phyloP scores from a whole-genome alignment of 2,329 filamentous ascomycete species.

The Aspergillus ochraceus region DNA sequence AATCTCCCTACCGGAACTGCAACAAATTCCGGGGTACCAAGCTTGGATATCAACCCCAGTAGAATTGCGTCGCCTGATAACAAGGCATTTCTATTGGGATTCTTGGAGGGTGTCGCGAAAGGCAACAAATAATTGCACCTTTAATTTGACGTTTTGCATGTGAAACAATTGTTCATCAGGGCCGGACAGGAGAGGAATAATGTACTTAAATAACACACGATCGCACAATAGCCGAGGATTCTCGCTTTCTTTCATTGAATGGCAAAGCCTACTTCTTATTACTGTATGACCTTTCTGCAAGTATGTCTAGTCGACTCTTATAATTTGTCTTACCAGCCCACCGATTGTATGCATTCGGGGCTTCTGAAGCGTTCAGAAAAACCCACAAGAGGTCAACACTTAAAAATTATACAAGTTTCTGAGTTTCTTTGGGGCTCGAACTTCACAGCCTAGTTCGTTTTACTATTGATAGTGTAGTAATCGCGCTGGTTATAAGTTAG shows the following conservation, averaged over 20 bases:
- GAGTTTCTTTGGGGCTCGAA: no score
- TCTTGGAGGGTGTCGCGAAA: slow-evolving; percentile 61
- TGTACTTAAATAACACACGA: neutral
- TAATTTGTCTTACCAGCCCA: neutral
- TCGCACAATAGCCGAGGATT: neutral
- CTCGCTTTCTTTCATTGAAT: neutral
- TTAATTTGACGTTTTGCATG: neutral
- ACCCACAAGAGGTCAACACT: no score
- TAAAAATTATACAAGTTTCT: no score
- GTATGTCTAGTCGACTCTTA: neutral
- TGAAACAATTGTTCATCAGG: neutral
- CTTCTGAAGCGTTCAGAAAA: no score
- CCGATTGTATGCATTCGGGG: no score
- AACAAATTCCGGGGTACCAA: slow-evolving; percentile 51
- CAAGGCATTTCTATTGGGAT: slow-evolving; percentile 73
- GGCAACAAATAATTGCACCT: slow-evolving; percentile 32
- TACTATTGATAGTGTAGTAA: no score
- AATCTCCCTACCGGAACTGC: slow-evolving; percentile 20
- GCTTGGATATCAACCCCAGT: slow-evolving; percentile 28
- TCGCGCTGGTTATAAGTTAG: no score
- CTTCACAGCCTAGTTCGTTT: no score
- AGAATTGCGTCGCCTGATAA: slow-evolving; percentile 63
- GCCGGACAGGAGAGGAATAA: neutral
- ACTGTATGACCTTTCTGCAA: neutral
- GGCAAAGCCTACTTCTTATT: neutral